phyloP scores from a whole-genome alignment of 2,329 filamentous ascomycete species.

The Colletotrichum melonis region DNA sequence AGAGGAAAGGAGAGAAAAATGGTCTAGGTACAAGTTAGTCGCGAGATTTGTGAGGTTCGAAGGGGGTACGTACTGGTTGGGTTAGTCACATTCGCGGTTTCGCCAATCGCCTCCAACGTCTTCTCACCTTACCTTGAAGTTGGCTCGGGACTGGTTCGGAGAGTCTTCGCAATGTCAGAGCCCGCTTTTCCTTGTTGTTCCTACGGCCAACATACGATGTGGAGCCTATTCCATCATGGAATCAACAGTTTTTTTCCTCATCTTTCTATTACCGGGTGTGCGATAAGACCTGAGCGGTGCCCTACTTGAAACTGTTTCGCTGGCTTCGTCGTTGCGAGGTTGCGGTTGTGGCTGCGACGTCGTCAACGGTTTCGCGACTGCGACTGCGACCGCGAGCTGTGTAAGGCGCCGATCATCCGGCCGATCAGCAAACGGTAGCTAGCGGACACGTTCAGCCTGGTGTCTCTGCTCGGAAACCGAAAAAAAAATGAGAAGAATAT shows the following conservation, averaged over 20 bases:
- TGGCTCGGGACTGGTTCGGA: constrained; percentile 32
- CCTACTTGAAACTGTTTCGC: neutral
- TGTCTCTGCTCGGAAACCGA: neutral
- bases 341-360: neutral
- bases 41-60: neutral
- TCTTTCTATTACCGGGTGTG: neutral
- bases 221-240: constrained; percentile 17
- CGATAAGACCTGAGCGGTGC: neutral
- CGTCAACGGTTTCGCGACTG: neutral
- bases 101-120: constrained; percentile 16
- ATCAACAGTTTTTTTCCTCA: constrained; percentile 1
- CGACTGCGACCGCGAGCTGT: neutral
- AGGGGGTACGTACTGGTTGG: constrained; percentile 21
- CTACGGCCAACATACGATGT: constrained; percentile 27
- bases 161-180: constrained; percentile 28
- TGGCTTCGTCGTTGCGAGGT: neutral
- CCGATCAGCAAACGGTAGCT: neutral
- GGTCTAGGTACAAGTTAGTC: constrained; percentile 3
- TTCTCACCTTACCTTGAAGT: constrained; percentile 9
- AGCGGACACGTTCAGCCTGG: neutral
- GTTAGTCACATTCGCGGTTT: constrained; percentile 23
- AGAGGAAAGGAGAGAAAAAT: neutral
- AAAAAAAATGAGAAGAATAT: no score
- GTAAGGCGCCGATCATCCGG: constrained; percentile 11
- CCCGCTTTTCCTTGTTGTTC: constrained; percentile 27